Evolutionary conservation across 2,329 filamentous ascomycete genomes (phyloP).

Genomic region (Trichophyton schoenleinii): DNA sequence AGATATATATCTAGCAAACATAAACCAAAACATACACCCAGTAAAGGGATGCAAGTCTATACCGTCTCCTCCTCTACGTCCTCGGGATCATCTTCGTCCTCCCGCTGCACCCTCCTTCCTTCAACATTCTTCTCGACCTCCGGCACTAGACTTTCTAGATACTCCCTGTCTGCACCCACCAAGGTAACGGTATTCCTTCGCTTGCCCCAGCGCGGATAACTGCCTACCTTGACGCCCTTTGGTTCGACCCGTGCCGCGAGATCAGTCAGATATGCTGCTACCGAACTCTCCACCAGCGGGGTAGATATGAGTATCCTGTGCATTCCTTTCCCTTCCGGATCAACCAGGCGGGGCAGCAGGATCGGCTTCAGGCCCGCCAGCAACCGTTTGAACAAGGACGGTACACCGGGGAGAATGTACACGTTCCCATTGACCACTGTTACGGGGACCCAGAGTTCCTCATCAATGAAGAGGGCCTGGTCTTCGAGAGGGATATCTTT

Average conservation of each 20-base stretch:
- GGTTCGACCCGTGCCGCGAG: constrained; percentile 60
- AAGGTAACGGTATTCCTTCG: constrained; percentile 80
- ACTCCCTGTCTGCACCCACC: constrained; percentile 61
- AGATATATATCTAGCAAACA: not conserved
- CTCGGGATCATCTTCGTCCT: constrained; percentile 56
- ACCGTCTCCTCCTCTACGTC: constrained; percentile 17
- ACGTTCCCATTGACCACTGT: constrained; percentile 83
- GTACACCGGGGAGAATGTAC: constrained; percentile 84
- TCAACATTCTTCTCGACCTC: constrained; percentile 68
- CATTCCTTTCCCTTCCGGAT: constrained; percentile 72
- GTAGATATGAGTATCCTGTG: constrained; percentile 73
- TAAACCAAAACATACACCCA: not conserved
- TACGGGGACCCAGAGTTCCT: constrained; percentile 84
- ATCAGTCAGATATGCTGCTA: constrained; percentile 71
- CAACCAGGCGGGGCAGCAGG: constrained; percentile 57
- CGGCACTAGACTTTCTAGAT: constrained; percentile 62
- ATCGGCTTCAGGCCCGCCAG: constrained; percentile 62
- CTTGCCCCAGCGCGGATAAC: constrained; percentile 87
- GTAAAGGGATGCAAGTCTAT: not conserved
- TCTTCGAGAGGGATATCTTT: constrained; percentile 49
- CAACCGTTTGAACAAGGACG: constrained; percentile 66
- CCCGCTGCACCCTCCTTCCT: constrained; percentile 55
- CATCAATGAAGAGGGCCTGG: constrained; percentile 65
- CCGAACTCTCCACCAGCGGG: constrained; percentile 70
- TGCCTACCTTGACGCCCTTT: constrained; percentile 81